A percentile compares a stretch with the other conserved stretches of the same genome.
phyloP scores from a whole-genome alignment of 768 basidiomycete genomes.

The Chalciporus pseudorubinellus region DNA sequence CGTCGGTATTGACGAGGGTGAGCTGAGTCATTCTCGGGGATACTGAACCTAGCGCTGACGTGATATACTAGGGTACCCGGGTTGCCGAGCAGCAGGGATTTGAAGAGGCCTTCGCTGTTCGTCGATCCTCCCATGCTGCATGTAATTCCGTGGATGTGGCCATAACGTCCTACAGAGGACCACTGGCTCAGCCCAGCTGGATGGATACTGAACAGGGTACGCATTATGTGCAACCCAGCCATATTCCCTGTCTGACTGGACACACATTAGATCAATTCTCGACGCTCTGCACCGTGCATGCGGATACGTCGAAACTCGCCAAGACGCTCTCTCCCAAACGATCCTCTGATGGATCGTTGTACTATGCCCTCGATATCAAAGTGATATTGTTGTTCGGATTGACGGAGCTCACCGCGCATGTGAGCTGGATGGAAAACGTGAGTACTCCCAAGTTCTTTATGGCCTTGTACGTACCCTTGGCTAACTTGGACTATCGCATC shows the following conservation, averaged over 20 bases:
- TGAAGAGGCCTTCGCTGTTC: conserved; percentile 35
- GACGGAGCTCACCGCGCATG: conserved; percentile 52
- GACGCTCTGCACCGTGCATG: conserved; percentile 35
- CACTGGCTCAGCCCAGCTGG: conserved; percentile 29
- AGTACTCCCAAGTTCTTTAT: conserved; percentile 15
- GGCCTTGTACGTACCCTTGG: background rate
- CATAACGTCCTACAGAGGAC: conserved; percentile 34
- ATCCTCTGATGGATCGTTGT: conserved; percentile 21
- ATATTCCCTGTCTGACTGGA: too few relatives aligned
- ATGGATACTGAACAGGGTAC: conserved; percentile 34
- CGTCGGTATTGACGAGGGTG: conserved; percentile 44
- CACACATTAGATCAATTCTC: conserved; percentile 38
- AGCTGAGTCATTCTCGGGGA: background rate
- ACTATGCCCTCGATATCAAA: conserved; percentile 29
- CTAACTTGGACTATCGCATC: background rate
- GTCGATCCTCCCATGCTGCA: conserved; percentile 21
- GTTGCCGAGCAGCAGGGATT: conserved; percentile 48
- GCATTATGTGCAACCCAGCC: too few relatives aligned
- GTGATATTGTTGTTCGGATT: conserved; percentile 50
- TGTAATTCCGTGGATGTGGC: conserved; percentile 21
- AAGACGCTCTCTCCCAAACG: conserved; percentile 20
- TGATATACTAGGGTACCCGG: conserved; percentile 38
- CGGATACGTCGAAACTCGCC: conserved; percentile 33
- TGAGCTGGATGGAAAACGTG: conserved; percentile 51
- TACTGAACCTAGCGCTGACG: background rate